Percentiles rank a stretch among this genome's conserved stretches.
phyloP scores from a whole-genome alignment of 1,284 basidiomycete genomes.

The Microbotryum saponariae region DNA sequence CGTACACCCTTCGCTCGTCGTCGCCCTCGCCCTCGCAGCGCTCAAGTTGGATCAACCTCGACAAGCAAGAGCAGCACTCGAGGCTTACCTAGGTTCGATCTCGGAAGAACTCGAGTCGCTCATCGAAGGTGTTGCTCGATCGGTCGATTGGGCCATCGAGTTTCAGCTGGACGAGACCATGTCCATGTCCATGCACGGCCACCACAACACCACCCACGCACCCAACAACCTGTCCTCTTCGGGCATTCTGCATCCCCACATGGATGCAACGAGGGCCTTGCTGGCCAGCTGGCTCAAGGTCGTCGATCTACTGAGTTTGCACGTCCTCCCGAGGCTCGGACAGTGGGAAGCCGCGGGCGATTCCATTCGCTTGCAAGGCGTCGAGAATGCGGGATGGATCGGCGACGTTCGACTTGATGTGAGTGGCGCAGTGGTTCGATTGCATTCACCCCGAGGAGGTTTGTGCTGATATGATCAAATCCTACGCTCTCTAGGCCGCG shows the following conservation, averaged over 20 bases:
- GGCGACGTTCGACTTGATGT: constrained; percentile 28
- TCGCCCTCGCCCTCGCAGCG: constrained; percentile 26
- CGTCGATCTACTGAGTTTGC: constrained; percentile 22
- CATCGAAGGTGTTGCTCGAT: neutral
- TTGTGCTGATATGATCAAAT: no score
- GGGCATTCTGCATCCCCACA: no score
- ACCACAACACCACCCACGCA: neutral
- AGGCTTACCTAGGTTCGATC: constrained; percentile 26
- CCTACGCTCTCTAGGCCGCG: constrained; percentile 7
- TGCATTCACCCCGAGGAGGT: no score
- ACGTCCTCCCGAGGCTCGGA: constrained; percentile 23
- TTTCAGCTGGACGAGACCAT: constrained; percentile 13
- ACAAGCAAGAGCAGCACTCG: constrained; percentile 11
- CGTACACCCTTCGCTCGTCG: constrained; percentile 26
- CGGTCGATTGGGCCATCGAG: constrained; percentile 5
- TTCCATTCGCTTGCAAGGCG: constrained; percentile 19
- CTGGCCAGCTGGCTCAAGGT: constrained; percentile 22
- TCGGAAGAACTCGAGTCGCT: constrained; percentile 12
- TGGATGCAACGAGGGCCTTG: constrained; percentile 3
- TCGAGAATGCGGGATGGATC: constrained; percentile 30
- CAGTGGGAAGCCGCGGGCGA: constrained; percentile 32
- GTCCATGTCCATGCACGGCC: neutral
- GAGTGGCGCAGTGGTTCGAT: neutral
- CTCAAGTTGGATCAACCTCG: constrained; percentile 25
- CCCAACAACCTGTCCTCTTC: neutral